Evolutionary conservation across 768 basidiomycete genomes (phyloP), one percentile per base, ranked within the genome.

Genomic region (Tylopilus subfusipes): DNA sequence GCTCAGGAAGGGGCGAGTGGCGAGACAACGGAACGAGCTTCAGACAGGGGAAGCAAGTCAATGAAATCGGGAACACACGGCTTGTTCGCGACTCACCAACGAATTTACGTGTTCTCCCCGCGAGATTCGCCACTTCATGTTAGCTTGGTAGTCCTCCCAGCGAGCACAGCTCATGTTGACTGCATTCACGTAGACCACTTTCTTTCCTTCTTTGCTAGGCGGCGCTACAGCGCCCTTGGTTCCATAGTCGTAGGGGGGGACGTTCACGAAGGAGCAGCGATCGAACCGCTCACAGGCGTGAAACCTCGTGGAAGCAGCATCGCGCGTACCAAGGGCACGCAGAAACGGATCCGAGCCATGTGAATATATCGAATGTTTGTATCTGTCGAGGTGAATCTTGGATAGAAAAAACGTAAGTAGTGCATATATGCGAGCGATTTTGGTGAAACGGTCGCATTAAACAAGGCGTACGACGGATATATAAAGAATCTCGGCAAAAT

Each of bases 241-340:
- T 40, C 36, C 57, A 38, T 56, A 63, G 18, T 63, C 58, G 27
- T 62, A 65, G 12, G 48, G 38, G 48, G 67, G 69, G 29, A 82
- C 79, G 12, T 73, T 74, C 27, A 89, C 86, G 46, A 79, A 75
- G 11, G 77, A 65, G 61, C 94, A 96, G 11, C 89, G 82, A 61
- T 84, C 74, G 55, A 86, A 86, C 1, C 92, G 81, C 62, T 98
- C 95, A 63, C 96, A 98, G 0, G 95, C 94, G 64, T 99, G 96
- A 64, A 98, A 97, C 1, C 93, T 82, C 3, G 92, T 89, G 1
- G 74, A 71, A 4, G 72, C 67, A 4, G 79, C 69, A 42, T 93
- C 85, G 13, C 73, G 73, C 1, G 88, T 88, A 39, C 85, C 73
- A 48, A 91, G 78, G 0, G 72, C 62, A 16, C 76, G 74, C 40